Conservation (phyloP, 2,329 filamentous ascomycete species). For the Cladophialophora immunda region DNA sequence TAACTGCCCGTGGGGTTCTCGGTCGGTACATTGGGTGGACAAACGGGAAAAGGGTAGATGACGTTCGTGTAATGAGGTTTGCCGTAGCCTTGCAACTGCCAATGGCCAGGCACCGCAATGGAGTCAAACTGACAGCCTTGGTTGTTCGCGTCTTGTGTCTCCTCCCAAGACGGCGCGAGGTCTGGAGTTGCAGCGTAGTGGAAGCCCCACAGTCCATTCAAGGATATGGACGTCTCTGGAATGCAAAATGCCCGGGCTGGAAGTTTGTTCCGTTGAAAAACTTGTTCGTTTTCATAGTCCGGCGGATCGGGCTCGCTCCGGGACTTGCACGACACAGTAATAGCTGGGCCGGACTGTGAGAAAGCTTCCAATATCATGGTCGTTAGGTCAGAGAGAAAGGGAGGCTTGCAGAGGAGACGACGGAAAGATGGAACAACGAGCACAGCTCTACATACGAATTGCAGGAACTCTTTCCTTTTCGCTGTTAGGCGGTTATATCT, state of each 20-base stretch:
- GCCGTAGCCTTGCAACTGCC: constrained; percentile 75
- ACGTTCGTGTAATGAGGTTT: constrained; percentile 75
- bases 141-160: constrained; percentile 34
- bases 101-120: constrained; percentile 71
- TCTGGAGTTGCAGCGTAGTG: constrained; percentile 32
- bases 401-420: neutral
- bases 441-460: neutral
- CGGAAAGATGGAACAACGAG: neutral
- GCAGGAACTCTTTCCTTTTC: neutral
- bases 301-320: neutral
- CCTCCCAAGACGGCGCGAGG: constrained; percentile 11
- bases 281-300: constrained; percentile 36
- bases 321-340: neutral
- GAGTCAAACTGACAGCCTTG: constrained; percentile 57
- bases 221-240: constrained; percentile 52
- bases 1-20: constrained; percentile 74
- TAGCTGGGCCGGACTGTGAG: neutral
- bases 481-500: neutral
- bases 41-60: constrained; percentile 70
- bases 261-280: constrained; percentile 64
- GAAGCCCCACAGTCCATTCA: constrained; percentile 68
- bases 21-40: constrained; percentile 68
- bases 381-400: neutral
- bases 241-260: constrained; percentile 63
- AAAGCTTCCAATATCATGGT: constrained; percentile 2